Base-by-base conservation (phyloP, 176 grass and related monocot species). In the Cymbopogon citratus region DNA sequence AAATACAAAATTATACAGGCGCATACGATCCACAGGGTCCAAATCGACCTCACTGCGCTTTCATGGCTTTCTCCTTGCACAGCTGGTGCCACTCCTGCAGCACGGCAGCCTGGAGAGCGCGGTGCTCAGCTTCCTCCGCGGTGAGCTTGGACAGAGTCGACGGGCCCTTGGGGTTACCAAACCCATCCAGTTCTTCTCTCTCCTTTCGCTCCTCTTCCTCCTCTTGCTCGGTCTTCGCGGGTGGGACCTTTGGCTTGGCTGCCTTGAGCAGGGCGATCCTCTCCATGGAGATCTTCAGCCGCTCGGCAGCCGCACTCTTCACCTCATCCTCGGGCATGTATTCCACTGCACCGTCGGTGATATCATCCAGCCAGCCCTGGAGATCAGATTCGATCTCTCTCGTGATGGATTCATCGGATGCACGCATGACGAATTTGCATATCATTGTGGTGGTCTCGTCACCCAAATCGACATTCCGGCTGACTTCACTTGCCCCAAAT, bases 361-460 rank as follows among this genome's bases (percentile, higher is more conserved):
- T 95, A 54, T 99, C 92, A 5, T 99, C 96, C 39, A 95, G 63
- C 96, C 96, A 99, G 43, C 92, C 91, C 86, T 99, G 96, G 46
- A 99, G 87, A 24, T 99, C 96, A 1, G 91, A 88, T 56, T 90
- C 92, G 4, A 99, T 95, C 88, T 99, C 88, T 99, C 27, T 93
- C 46, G 96, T 91, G 87, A 99, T 95, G 0, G 87, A 95, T 78
- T 90, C 87, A 84, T 99, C 92, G 18, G 96, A 99, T 14, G 96
- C 92, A 1, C 96, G 87, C 40, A 99, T 72, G 4, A 93, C 92
- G 11, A 99, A 99, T 74, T 99, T 99, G 82, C 96, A 99, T 44
- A 99, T 95, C 96, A 99, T 99, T 13, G 92, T 95, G 25, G 96
- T 99, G 23, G 96, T 95, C 85, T 95, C 96, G 16, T 99, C 96